Evolutionary conservation across 208 protist genomes (phyloP), one percentile per base, ranked within the genome.

Genomic region (Acanthamoeba culbertsoni): DNA sequence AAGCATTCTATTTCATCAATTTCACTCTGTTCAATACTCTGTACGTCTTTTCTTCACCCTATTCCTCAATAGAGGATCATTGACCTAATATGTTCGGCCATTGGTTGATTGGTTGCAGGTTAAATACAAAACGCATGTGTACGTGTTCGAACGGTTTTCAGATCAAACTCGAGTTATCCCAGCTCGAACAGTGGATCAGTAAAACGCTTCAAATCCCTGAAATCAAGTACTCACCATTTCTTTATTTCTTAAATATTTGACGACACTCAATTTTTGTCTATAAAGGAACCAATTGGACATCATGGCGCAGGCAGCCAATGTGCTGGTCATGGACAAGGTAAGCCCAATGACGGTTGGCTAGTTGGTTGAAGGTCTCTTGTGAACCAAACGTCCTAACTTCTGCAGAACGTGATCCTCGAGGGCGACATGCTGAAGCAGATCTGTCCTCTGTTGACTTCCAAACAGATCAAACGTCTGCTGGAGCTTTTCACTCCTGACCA

Each of bases 281-380:
- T 46, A 40, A 26, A 89, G 79, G 86, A 65, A 42, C 43, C 86
- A 65, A 31, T 48, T 92, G 86, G 59, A 92, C 31, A 35, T 75
- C 23, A 75, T 92, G 43, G 59, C 86, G 40, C 86, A 92, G 33
- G 86, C 59, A n/a, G 86, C 86, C 62, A 92, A 92, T 31, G 86
- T 92, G 40, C 35, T 92, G 51, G 86, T 92, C n/a, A 92, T 92
- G 86, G 86, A 92, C 86, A 92, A 92, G 35, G 68, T 79, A 79
- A n/a, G n/a, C n/a, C n/a, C n/a, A n/a, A n/a, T n/a, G n/a, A n/a
- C n/a, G n/a, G n/a, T n/a, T n/a, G n/a, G n/a, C n/a, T n/a, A n/a
- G n/a, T n/a, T n/a, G n/a, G n/a, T n/a, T n/a, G n/a, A n/a, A n/a
- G n/a, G n/a, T n/a, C n/a, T n/a, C n/a, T n/a, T n/a, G n/a, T n/a